Percentiles rank a stretch among this genome's conserved stretches.
These are phyloP conservation scores for Mucor saturninus DNA, from an alignment of 371 early-diverging fungal species.

Conservation along the genomic window DNA sequence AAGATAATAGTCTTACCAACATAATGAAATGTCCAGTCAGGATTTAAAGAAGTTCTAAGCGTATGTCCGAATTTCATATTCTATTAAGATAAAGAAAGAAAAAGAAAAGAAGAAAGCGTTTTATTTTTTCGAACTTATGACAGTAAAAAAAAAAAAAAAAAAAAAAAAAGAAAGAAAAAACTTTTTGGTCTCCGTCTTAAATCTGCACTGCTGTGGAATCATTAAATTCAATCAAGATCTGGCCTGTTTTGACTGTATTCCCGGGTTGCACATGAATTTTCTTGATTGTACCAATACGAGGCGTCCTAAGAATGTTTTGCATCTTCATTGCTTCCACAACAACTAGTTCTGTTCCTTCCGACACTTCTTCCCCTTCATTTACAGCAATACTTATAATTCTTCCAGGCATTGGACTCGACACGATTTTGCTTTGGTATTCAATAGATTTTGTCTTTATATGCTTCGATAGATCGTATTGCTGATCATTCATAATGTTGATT, in stretches of 20 bases:
- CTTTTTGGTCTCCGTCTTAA: conserved; percentile 7
- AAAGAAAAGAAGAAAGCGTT: conserved; percentile 14
- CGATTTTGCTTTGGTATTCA: conserved; percentile 70
- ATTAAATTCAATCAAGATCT: conserved; percentile 84
- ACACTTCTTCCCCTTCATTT: conserved; percentile 78
- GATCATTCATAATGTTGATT: conserved; percentile 63
- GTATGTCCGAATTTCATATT: conserved; percentile 93
- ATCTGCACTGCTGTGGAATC: conserved; percentile 26
- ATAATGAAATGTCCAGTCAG: conserved; percentile 77
- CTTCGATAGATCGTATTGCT: conserved; percentile 68
- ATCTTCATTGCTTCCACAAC: conserved; percentile 99
- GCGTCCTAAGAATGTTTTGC: conserved; percentile 92
- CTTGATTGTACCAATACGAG: conserved; percentile 81
- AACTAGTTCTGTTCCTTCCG: conserved; percentile 85
- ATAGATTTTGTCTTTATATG: conserved; percentile 81
- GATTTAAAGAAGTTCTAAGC: conserved; percentile 72
- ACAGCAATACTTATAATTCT: conserved; percentile 85
- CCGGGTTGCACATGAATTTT: conserved; percentile 78
- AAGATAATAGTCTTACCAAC: conserved; percentile 34
- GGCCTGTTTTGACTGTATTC: conserved; percentile 82
- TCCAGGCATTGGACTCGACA: conserved; percentile 95
- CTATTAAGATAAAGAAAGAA: conserved; percentile 1
- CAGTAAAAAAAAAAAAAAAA: conserved; percentile 5
- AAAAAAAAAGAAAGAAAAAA: too few species aligned
- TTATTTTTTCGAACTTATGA: background rate